These are phyloP conservation scores for Colletotrichum liriopes DNA, from an alignment of 2,329 filamentous ascomycete species.

Conservation along the genomic window DNA sequence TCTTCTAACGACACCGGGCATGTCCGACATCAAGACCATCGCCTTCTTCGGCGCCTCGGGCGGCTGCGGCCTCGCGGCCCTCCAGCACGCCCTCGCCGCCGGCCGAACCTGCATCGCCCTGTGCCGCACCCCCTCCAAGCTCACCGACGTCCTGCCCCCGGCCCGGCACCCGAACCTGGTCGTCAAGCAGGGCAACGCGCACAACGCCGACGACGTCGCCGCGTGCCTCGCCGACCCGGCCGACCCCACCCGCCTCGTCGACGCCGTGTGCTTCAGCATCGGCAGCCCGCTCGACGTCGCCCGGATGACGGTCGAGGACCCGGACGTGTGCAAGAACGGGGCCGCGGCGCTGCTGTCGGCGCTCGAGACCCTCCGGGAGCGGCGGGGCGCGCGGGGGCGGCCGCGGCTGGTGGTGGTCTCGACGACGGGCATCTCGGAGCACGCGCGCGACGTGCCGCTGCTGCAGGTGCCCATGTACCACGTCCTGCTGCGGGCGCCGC, in stretches of 20 bases:
- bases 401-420: slow-evolving; percentile 56
- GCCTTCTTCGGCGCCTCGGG: slow-evolving; percentile 61
- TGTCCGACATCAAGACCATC: slow-evolving; percentile 47
- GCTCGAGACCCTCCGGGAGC: slow-evolving; percentile 47
- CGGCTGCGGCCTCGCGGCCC: slow-evolving; percentile 57
- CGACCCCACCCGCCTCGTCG: slow-evolving; percentile 51
- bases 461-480: slow-evolving; percentile 61
- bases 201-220: slow-evolving; percentile 52
- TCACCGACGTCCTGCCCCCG: slow-evolving; percentile 51
- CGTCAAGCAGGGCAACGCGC: slow-evolving; percentile 57
- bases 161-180: slow-evolving; percentile 52
- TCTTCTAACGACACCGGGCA: slow-evolving; percentile 1
- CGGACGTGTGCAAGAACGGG: slow-evolving; percentile 58
- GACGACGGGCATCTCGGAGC: slow-evolving; percentile 57
- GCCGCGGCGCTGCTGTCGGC: slow-evolving; percentile 54
- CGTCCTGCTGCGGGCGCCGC: slow-evolving; percentile 57
- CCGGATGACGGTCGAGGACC: slow-evolving; percentile 53
- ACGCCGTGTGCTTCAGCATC: slow-evolving; percentile 58
- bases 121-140: slow-evolving; percentile 59
- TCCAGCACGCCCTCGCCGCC: slow-evolving; percentile 55
- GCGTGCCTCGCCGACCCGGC: slow-evolving; percentile 50
- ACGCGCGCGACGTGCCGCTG: slow-evolving; percentile 60
- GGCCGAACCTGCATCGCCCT: slow-evolving; percentile 58
- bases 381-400: slow-evolving; percentile 40
- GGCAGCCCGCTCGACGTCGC: slow-evolving; percentile 51